Evolutionary conservation across 768 basidiomycete genomes (phyloP).

Genomic region (Mycena pura): DNA sequence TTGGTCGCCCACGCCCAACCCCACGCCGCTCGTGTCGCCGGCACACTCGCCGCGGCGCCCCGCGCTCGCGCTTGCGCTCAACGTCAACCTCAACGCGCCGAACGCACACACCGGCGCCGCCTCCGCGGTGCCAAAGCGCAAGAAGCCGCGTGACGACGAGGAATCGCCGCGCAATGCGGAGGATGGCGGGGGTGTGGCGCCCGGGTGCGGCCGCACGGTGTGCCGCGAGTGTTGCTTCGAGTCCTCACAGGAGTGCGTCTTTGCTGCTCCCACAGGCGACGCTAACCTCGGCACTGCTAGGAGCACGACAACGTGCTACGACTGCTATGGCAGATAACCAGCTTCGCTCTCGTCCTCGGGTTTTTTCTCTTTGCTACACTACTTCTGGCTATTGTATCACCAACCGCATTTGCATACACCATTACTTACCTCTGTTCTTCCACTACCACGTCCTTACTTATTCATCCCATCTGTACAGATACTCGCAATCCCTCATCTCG

Average conservation of each 20-base stretch:
- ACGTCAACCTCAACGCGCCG: constrained; percentile 1
- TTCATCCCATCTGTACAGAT: no score
- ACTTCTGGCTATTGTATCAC: background rate
- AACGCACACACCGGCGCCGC: background rate
- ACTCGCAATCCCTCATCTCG: no score
- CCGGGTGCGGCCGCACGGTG: constrained; percentile 48
- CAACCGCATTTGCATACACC: no score
- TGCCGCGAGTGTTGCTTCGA: constrained; percentile 56
- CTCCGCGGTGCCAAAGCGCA: constrained; percentile 29
- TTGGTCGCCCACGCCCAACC: constrained; percentile 45
- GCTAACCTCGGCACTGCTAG: constrained; percentile 26
- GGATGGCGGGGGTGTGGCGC: constrained; percentile 22
- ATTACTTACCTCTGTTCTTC: no score
- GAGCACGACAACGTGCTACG: constrained; percentile 46
- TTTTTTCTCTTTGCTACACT: background rate
- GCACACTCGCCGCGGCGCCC: constrained; percentile 36
- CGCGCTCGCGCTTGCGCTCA: constrained; percentile 37
- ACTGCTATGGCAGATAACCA: constrained; percentile 39
- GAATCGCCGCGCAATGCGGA: constrained; percentile 19
- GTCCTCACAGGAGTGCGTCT: constrained; percentile 45
- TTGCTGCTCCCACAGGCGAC: background rate
- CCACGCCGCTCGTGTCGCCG: no score
- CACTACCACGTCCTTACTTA: no score
- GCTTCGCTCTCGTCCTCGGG: background rate
- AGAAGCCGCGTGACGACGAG: constrained; percentile 34